Percentiles rank a stretch among this genome's conserved stretches.
Evolutionary conservation across 768 basidiomycete species (phyloP).

Genomic region (Chiua virens): DNA sequence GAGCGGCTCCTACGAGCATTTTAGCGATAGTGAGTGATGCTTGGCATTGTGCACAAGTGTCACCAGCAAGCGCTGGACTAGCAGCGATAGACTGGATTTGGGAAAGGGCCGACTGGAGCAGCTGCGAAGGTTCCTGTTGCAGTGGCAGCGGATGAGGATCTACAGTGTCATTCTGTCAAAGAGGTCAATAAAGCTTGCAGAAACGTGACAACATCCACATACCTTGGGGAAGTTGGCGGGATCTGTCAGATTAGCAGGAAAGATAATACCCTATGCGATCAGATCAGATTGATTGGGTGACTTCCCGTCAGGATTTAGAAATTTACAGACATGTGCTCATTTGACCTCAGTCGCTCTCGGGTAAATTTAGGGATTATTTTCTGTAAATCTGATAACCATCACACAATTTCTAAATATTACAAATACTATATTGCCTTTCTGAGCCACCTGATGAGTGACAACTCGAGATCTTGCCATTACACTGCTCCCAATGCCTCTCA

Average conservation of each 20-base stretch:
- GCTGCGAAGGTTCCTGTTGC: slow-evolving; percentile 29
- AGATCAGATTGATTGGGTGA: no score
- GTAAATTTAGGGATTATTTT: no score
- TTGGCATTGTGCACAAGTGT: slow-evolving; percentile 41
- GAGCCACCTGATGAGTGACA: no score
- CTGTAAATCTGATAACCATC: no score
- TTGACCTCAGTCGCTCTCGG: no score
- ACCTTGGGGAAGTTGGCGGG: slow-evolving; percentile 57
- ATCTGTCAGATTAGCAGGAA: slow-evolving; percentile 57
- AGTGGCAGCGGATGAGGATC: slow-evolving; percentile 48
- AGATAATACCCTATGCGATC: slow-evolving; percentile 25
- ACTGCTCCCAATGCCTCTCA: no score
- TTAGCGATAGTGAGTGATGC: slow-evolving; percentile 40
- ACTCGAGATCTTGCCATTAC: no score
- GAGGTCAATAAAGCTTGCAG: not conserved
- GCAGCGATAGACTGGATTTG: slow-evolving; percentile 39
- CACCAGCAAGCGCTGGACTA: slow-evolving; percentile 36
- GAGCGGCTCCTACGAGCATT: slow-evolving; percentile 43
- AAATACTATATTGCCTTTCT: no score
- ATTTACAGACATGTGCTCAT: no score
- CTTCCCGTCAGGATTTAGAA: no score
- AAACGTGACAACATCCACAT: not conserved
- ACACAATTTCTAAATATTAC: no score
- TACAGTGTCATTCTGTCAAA: slow-evolving; percentile 39
- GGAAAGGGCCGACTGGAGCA: slow-evolving; percentile 38